These are phyloP conservation scores for Tylopilus vinaceipallidus DNA, from an alignment of 768 basidiomycete genomes.

Conservation along the genomic window DNA sequence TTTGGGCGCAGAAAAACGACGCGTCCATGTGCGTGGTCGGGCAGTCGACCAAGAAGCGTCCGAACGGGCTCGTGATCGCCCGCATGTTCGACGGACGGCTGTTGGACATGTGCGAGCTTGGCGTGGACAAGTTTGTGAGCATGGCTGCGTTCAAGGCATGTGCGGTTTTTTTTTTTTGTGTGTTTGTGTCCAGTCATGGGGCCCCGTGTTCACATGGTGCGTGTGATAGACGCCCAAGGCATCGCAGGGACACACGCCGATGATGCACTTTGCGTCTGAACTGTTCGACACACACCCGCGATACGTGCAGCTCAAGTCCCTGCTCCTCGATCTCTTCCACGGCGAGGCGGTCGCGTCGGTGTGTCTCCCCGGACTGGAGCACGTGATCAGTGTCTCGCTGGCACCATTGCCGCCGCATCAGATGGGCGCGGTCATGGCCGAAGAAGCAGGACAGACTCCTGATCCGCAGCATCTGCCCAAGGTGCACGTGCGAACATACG, in stretches of 20 bases:
- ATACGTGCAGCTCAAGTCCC: conserved; percentile 86
- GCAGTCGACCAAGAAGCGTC: conserved; percentile 92
- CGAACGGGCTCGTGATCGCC: conserved; percentile 80
- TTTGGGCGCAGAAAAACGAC: conserved; percentile 94
- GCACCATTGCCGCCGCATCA: conserved; percentile 58
- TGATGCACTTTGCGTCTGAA: conserved; percentile 95
- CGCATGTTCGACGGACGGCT: conserved; percentile 84
- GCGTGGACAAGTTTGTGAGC: conserved; percentile 74
- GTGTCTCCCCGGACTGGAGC: conserved; percentile 79
- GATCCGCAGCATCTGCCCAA: conserved; percentile 59
- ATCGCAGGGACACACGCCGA: conserved; percentile 83
- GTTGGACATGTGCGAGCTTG: conserved; percentile 94
- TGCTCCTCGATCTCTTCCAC: conserved; percentile 89
- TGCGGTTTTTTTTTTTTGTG: too few species aligned
- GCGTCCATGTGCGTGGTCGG: conserved; percentile 89
- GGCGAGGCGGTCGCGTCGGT: conserved; percentile 82
- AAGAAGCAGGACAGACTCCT: conserved; percentile 36
- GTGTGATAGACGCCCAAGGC: conserved; percentile 68
- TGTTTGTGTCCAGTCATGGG: neutral
- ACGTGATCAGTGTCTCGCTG: conserved; percentile 81
- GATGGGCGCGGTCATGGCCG: neutral
- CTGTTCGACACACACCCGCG: conserved; percentile 94
- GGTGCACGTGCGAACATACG: conserved; percentile 89
- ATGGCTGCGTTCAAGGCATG: conserved; percentile 85
- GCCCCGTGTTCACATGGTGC: neutral